A percentile compares a stretch with the other conserved stretches of the same genome.
phyloP scores from a whole-genome alignment of 257 asterid genomes.

The Jasminum sambac region DNA sequence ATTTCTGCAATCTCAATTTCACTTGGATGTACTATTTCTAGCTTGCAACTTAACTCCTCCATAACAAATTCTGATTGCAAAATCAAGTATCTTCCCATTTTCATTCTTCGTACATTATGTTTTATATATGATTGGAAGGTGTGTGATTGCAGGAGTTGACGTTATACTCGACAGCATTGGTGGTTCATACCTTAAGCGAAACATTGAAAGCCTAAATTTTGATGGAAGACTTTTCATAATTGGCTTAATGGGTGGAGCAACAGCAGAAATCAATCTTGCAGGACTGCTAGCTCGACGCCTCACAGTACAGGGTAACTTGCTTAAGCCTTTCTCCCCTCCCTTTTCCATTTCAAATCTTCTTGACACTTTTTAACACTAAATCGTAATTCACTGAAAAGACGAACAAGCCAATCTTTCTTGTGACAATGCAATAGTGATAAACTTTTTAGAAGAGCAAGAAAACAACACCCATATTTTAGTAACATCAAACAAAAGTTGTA shows the following conservation, averaged over 20 bases:
- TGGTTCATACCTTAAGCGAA: constrained; percentile 68
- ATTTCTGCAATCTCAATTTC: constrained; percentile 7
- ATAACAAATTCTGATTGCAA: neutral
- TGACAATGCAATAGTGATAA: neutral
- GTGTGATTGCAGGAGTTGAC: constrained; percentile 67
- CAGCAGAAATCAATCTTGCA: constrained; percentile 66
- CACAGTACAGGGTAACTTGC: constrained; percentile 72
- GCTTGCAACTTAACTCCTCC: neutral
- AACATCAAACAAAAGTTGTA: too few relatives aligned
- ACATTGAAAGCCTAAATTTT: constrained; percentile 67
- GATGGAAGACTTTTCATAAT: constrained; percentile 93
- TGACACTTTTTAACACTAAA: neutral
- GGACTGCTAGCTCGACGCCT: constrained; percentile 68
- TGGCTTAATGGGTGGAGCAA: constrained; percentile 87
- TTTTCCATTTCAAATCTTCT: neutral
- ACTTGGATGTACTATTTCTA: neutral
- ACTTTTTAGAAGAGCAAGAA: too few relatives aligned
- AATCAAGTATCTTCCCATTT: neutral
- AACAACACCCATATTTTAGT: too few relatives aligned
- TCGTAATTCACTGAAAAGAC: neutral
- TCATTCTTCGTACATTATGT: neutral
- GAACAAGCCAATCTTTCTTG: constrained; percentile 5
- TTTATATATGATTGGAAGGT: constrained; percentile 16
- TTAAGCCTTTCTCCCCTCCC: constrained; percentile 1
- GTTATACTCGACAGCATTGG: constrained; percentile 87